Percentiles rank a stretch among this genome's conserved stretches.
Evolutionary conservation across 23 red algal genomes (phyloP).

Genomic region (Cyanidioschyzon merolae): DNA sequence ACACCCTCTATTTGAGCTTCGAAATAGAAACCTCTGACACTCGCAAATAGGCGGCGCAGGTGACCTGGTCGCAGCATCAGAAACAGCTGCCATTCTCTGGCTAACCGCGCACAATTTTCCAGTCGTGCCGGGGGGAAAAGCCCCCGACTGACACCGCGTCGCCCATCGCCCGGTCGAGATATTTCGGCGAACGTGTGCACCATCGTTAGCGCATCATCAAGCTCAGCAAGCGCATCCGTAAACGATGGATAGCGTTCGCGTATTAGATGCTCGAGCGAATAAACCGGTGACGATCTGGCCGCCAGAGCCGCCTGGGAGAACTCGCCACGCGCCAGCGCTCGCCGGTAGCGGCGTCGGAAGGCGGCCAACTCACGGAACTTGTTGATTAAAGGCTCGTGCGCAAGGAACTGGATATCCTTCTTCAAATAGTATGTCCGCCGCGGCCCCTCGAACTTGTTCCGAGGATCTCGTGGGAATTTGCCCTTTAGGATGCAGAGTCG

Average conservation of each 20-base stretch:
- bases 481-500: constrained; percentile 95
- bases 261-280: constrained; percentile 74
- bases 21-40: constrained; percentile 82
- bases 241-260: constrained; percentile 82
- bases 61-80: constrained; percentile 26
- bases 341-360: constrained; percentile 46
- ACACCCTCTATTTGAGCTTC: constrained; percentile 55
- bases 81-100: constrained; percentile 67
- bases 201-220: constrained; percentile 81
- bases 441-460: constrained; percentile 70
- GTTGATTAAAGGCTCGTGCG: constrained; percentile 74
- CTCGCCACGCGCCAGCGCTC: constrained; percentile 41
- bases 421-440: constrained; percentile 83
- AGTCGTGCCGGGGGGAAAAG: constrained; percentile 21
- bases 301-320: neutral
- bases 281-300: constrained; percentile 30
- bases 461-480: constrained; percentile 77
- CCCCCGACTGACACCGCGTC: neutral
- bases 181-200: constrained; percentile 52
- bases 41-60: constrained; percentile 66
- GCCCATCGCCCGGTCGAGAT: neutral
- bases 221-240: constrained; percentile 55
- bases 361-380: constrained; percentile 60
- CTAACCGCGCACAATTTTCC: constrained; percentile 35
- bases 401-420: constrained; percentile 90